These are phyloP conservation scores for Auriculariales sp. DNA, from an alignment of 768 basidiomycete species.

Conservation along the genomic window DNA sequence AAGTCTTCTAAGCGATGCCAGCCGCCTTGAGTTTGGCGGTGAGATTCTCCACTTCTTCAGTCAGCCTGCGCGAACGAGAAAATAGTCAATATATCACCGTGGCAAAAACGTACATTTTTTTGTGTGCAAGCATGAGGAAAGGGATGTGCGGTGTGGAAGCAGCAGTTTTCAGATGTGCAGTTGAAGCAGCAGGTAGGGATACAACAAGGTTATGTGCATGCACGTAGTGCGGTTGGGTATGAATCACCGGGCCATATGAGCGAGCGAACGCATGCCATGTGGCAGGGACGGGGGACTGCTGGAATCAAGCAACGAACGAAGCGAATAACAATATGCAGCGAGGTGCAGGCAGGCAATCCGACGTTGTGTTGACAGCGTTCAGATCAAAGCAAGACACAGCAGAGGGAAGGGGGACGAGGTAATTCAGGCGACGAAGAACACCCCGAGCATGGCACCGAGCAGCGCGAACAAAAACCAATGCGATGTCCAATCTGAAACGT, in stretches of 20 bases:
- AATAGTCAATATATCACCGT: not conserved
- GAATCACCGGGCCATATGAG: not conserved
- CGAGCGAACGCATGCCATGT: not conserved
- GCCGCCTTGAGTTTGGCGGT: slow-evolving; percentile 27
- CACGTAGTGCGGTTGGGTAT: not conserved
- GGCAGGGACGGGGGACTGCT: not conserved
- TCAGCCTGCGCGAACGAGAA: slow-evolving; percentile 36
- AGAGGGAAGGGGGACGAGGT: slow-evolving; percentile 35
- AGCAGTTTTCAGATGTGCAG: slow-evolving; percentile 7
- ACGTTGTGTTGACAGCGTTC: slow-evolving; percentile 5
- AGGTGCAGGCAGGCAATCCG: slow-evolving; percentile 11
- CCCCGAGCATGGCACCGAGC: slow-evolving; percentile 18
- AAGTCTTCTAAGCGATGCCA: no score
- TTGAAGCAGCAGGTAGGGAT: slow-evolving; percentile 20
- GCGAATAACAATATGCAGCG: slow-evolving; percentile 8
- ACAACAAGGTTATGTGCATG: slow-evolving; percentile 7
- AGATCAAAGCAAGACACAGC: slow-evolving; percentile 38
- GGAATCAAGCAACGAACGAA: not conserved
- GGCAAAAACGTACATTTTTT: not conserved
- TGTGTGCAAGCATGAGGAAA: not conserved
- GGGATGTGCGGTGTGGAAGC: not conserved
- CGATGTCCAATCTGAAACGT: slow-evolving; percentile 24
- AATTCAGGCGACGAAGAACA: slow-evolving; percentile 40
- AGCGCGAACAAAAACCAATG: not conserved
- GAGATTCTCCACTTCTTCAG: slow-evolving; percentile 45